A percentile compares a stretch with the other conserved stretches of the same genome.
These are phyloP conservation scores for Tarenaya hassleriana DNA, from an alignment of 345 rosid genomes.

Conservation along the genomic window DNA sequence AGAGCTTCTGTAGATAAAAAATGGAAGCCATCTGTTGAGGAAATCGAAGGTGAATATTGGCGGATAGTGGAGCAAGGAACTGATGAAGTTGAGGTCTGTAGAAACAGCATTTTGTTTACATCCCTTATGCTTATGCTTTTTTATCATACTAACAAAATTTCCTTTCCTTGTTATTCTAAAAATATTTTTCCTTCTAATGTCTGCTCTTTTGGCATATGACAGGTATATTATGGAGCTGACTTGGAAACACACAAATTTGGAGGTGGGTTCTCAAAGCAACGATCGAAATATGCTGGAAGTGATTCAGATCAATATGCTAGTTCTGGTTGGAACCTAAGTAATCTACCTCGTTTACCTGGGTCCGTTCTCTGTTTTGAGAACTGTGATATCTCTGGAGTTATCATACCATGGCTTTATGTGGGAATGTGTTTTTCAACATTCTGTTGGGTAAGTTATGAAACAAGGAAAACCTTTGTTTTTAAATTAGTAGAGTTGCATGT, in stretches of 20 bases:
- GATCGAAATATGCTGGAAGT: slow-evolving; percentile 34
- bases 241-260: slow-evolving; percentile 83
- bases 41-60: slow-evolving; percentile 97
- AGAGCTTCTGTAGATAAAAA: slow-evolving; percentile 30
- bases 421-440: slow-evolving; percentile 99
- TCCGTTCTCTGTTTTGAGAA: slow-evolving; percentile 87
- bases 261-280: slow-evolving; percentile 83
- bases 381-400: slow-evolving; percentile 89
- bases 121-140: not conserved
- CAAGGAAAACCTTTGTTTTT: not conserved
- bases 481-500: not conserved
- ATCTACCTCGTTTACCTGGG: slow-evolving; percentile 85
- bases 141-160: too few relatives aligned
- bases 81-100: slow-evolving; percentile 86
- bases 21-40: slow-evolving; percentile 61
- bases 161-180: slow-evolving; percentile 11
- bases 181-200: slow-evolving; percentile 1
- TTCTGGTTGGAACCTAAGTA: slow-evolving; percentile 94
- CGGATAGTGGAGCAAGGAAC: slow-evolving; percentile 84
- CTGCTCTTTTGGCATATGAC: slow-evolving; percentile 20
- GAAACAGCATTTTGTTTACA: slow-evolving; percentile 4
- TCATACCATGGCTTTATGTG: slow-evolving; percentile 94
- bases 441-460: slow-evolving; percentile 69
- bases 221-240: slow-evolving; percentile 98
- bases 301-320: slow-evolving; percentile 45